Conservation (phyloP, 2,329 filamentous ascomycete genomes). For the Penicillium sp. region DNA sequence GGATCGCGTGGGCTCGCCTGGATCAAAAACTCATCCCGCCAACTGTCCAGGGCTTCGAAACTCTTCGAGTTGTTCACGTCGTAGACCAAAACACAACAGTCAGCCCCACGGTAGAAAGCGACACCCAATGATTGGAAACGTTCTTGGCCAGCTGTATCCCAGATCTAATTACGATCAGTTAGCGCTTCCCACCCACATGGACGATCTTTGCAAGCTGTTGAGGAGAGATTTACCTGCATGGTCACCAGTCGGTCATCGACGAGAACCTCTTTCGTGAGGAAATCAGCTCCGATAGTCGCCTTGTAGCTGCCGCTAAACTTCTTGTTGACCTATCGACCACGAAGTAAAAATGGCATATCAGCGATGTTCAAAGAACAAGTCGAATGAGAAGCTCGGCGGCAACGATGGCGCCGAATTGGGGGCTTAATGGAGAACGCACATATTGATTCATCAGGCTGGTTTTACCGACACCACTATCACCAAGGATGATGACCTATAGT, state of each 20-base stretch:
- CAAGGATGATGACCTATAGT: slow-evolving; percentile 95
- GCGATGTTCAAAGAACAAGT: slow-evolving; percentile 7
- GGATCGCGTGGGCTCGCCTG: slow-evolving; percentile 96
- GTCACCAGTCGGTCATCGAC: slow-evolving; percentile 97
- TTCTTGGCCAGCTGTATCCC: slow-evolving; percentile 97
- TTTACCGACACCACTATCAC: slow-evolving; percentile 98
- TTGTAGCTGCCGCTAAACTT: slow-evolving; percentile 99
- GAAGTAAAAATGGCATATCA: slow-evolving; percentile 14
- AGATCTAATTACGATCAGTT: slow-evolving; percentile 65
- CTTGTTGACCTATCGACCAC: slow-evolving; percentile 83
- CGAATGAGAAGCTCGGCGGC: slow-evolving; percentile 12
- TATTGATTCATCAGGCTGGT: slow-evolving; percentile 99
- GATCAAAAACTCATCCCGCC: slow-evolving; percentile 97
- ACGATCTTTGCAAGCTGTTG: slow-evolving; percentile 1
- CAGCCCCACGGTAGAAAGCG: slow-evolving; percentile 94
- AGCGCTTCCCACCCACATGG: slow-evolving; percentile 6
- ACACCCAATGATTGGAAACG: slow-evolving; percentile 96
- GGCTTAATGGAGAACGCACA: slow-evolving; percentile 63
- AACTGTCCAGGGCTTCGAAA: slow-evolving; percentile 97
- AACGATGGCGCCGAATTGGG: slow-evolving; percentile 6
- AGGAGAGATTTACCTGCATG: slow-evolving; percentile 74
- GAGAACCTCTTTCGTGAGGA: slow-evolving; percentile 95
- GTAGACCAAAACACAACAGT: slow-evolving; percentile 97
- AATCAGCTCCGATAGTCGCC: slow-evolving; percentile 97
- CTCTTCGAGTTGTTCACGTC: slow-evolving; percentile 99